phyloP scores from a whole-genome alignment of 805 yeast species.

The Grigorovia jiainica region DNA sequence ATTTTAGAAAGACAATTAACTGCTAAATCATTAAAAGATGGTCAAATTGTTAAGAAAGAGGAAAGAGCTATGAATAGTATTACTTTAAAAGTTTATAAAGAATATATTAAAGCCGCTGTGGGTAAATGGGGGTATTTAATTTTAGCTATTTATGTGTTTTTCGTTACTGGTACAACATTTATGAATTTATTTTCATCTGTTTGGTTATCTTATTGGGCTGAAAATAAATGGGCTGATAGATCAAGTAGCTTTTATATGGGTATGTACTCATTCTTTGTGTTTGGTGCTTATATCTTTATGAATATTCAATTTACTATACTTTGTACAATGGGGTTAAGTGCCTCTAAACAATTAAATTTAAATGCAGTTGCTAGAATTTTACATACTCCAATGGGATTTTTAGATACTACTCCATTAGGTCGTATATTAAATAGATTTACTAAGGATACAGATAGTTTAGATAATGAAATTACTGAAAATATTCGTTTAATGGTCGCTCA shows the following conservation, averaged over 20 bases:
- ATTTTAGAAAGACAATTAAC: conserved; percentile 14
- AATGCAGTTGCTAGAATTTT: conserved; percentile 51
- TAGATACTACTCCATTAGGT: conserved; percentile 84
- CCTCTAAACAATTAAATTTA: conserved; percentile 51
- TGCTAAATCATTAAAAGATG: conserved; percentile 19
- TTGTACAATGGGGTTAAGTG: conserved; percentile 35
- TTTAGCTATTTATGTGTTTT: conserved; percentile 16
- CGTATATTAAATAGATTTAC: conserved; percentile 80
- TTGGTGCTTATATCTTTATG: conserved; percentile 38
- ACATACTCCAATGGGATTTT: conserved; percentile 72
- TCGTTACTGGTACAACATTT: conserved; percentile 23
- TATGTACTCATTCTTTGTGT: conserved; percentile 52
- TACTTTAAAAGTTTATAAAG: conserved; percentile 37
- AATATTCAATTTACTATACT: conserved; percentile 24
- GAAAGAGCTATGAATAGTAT: conserved; percentile 51
- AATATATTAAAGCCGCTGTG: conserved; percentile 46
- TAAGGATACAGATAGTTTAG: conserved; percentile 78
- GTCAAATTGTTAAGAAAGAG: conserved; percentile 40
- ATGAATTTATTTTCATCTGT: conserved; percentile 28
- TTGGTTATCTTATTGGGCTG: conserved; percentile 85
- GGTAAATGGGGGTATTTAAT: conserved; percentile 31
- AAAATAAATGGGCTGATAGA: conserved; percentile 38
- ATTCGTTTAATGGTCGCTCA: conserved; percentile 51
- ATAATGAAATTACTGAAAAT: conserved; percentile 68
- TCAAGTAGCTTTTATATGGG: conserved; percentile 64